Evolutionary conservation across 495 filamentous ascomycete genomes (phyloP).

Genomic region (Tricharina praecox): DNA sequence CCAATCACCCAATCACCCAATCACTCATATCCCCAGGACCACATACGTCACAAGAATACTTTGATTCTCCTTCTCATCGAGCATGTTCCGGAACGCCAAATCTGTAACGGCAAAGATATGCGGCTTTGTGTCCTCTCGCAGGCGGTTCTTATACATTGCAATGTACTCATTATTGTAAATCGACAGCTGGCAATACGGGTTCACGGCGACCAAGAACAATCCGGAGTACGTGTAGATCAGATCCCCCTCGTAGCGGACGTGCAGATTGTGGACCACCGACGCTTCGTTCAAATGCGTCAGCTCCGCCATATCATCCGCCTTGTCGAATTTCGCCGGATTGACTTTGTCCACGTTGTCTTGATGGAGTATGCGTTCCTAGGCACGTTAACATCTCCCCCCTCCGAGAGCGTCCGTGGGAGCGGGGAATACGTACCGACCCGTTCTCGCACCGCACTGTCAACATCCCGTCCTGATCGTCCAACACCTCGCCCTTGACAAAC

Average conservation of each 20-base stretch:
- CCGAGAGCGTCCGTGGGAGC: too few relatives aligned
- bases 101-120: conserved; percentile 99
- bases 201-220: conserved; percentile 89
- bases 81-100: conserved; percentile 84
- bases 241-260: conserved; percentile 83
- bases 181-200: conserved; percentile 84
- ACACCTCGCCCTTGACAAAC: conserved; percentile 80
- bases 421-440: conserved; percentile 71
- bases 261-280: conserved; percentile 92
- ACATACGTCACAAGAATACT: conserved; percentile 95
- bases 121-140: conserved; percentile 80
- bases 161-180: conserved; percentile 96
- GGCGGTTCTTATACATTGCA: conserved; percentile 86
- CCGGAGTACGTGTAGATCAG: conserved; percentile 99
- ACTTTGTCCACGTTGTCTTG: conserved; percentile 85
- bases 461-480: conserved; percentile 45
- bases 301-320: conserved; percentile 97
- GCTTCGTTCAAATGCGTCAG: conserved; percentile 94
- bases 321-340: conserved; percentile 98
- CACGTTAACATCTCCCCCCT: too few relatives aligned
- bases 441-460: conserved; percentile 86
- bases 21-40: conserved; percentile 74
- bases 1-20: conserved; percentile 56
- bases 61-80: conserved; percentile 89
- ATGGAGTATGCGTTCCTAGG: conserved; percentile 77